Evolutionary conservation across 2,329 filamentous ascomycete genomes (phyloP).

Genomic region (Grosmannia clavigera): DNA sequence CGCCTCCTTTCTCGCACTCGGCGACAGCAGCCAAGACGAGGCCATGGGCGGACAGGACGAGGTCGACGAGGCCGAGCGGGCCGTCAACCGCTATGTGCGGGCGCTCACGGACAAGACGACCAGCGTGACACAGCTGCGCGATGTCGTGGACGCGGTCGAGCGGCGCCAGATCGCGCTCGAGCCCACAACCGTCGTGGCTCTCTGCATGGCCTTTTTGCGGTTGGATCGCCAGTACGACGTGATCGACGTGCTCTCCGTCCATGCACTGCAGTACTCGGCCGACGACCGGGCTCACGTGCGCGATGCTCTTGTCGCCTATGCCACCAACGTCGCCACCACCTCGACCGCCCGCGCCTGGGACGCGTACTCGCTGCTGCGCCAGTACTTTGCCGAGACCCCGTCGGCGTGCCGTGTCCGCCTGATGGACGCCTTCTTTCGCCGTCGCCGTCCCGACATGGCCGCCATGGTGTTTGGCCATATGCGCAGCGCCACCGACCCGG

Average conservation of each 20-base stretch:
- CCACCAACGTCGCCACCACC: slow-evolving; percentile 42
- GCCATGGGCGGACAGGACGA: slow-evolving; percentile 44
- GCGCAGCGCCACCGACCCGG: slow-evolving; percentile 58
- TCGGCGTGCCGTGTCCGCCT: slow-evolving; percentile 53
- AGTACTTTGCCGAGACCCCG: slow-evolving; percentile 55
- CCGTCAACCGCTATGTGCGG: slow-evolving; percentile 58
- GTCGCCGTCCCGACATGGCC: slow-evolving; percentile 72
- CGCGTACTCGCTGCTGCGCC: slow-evolving; percentile 51
- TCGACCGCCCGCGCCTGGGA: slow-evolving; percentile 54
- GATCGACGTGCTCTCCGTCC: slow-evolving; percentile 67
- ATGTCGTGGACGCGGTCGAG: slow-evolving; percentile 61
- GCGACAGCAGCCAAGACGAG: slow-evolving; percentile 34
- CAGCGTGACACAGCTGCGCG: slow-evolving; percentile 49
- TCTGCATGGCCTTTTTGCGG: slow-evolving; percentile 63
- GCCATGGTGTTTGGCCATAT: slow-evolving; percentile 84
- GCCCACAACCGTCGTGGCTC: slow-evolving; percentile 57
- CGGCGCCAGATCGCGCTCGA: slow-evolving; percentile 58
- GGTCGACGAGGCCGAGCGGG: not conserved
- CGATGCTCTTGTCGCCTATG: slow-evolving; percentile 54
- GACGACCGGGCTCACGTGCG: slow-evolving; percentile 57
- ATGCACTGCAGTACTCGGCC: slow-evolving; percentile 58
- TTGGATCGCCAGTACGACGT: slow-evolving; percentile 68
- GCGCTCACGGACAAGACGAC: slow-evolving; percentile 32
- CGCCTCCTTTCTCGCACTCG: slow-evolving; percentile 50
- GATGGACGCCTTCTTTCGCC: slow-evolving; percentile 70